Conservation (phyloP, 2,329 filamentous ascomycete species). For the Karstenula rhodostoma region DNA sequence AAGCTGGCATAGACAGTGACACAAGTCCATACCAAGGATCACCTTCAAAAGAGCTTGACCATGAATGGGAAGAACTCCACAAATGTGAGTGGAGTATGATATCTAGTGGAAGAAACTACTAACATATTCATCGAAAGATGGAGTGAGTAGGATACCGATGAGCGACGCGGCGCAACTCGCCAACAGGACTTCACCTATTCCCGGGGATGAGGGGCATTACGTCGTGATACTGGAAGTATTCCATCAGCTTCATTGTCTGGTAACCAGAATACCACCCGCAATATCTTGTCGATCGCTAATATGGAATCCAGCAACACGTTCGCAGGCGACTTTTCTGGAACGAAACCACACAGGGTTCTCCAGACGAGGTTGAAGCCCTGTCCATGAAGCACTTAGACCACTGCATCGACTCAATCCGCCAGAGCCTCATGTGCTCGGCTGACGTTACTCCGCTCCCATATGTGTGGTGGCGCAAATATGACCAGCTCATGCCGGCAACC, state of each 20-base stretch:
- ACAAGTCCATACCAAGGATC: conserved; percentile 11
- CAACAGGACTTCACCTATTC: conserved; percentile 13
- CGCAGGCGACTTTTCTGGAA: conserved; percentile 13
- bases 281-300: background rate
- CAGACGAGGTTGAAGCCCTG: conserved; percentile 1
- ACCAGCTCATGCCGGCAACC: background rate
- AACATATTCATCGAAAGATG: background rate
- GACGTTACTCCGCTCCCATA: conserved; percentile 11
- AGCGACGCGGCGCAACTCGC: conserved; percentile 10
- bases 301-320: conserved; percentile 2
- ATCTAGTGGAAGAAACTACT: background rate
- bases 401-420: conserved; percentile 15
- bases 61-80: conserved; percentile 10
- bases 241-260: conserved; percentile 16
- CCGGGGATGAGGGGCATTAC: conserved; percentile 10
- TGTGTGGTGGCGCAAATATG: conserved; percentile 6
- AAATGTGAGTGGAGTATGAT: conserved; percentile 1
- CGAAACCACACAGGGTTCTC: background rate
- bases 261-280: background rate
- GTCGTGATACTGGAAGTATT: conserved; percentile 12
- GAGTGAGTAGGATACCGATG: conserved; percentile 8
- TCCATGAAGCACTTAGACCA: conserved; percentile 14
- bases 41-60: conserved; percentile 1
- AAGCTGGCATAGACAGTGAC: conserved; percentile 11
- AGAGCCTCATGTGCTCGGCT: conserved; percentile 15